Percentiles rank a stretch among this genome's conserved stretches.
Evolutionary conservation across 2,329 filamentous ascomycete species (phyloP).

Genomic region (Nigrospora osmanthi): DNA sequence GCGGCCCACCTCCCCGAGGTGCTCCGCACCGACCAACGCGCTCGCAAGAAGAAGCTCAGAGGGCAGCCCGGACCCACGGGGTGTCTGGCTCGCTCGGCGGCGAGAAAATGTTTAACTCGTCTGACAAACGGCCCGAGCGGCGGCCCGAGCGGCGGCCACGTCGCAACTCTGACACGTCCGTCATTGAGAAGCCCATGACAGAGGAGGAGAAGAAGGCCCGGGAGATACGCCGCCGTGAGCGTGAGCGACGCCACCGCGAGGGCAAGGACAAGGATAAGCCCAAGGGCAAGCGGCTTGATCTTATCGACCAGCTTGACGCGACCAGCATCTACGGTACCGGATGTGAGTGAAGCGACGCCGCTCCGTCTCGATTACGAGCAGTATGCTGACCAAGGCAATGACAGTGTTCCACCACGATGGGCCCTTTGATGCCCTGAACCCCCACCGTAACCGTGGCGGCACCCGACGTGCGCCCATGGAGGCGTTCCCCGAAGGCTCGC

Average conservation of each 20-base stretch:
- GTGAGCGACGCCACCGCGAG: conserved; percentile 42
- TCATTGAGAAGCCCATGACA: conserved; percentile 52
- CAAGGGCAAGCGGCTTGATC: conserved; percentile 51
- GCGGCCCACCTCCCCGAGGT: conserved; percentile 28
- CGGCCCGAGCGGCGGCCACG: conserved; percentile 43
- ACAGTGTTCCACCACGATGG: conserved; percentile 95
- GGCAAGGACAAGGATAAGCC: conserved; percentile 43
- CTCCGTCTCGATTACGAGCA: conserved; percentile 1
- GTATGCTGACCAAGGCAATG: conserved; percentile 2
- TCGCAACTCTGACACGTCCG: conserved; percentile 74
- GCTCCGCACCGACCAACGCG: conserved; percentile 51
- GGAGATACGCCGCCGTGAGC: conserved; percentile 42
- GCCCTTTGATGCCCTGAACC: conserved; percentile 93
- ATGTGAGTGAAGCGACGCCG: conserved; percentile 47
- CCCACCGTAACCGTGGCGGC: conserved; percentile 82
- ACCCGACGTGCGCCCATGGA: conserved; percentile 86
- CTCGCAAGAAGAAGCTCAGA: conserved; percentile 59
- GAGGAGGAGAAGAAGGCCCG: conserved; percentile 49
- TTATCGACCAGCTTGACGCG: conserved; percentile 95
- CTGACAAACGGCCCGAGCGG: conserved; percentile 24
- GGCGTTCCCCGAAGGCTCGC: conserved; percentile 85
- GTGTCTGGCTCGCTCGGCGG: conserved; percentile 14
- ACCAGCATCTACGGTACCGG: conserved; percentile 93
- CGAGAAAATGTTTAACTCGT: conserved; percentile 25
- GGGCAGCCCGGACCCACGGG: conserved; percentile 35